Conservation (phyloP, 192 early-diverging fungal species). For the Coemansia sp. region DNA sequence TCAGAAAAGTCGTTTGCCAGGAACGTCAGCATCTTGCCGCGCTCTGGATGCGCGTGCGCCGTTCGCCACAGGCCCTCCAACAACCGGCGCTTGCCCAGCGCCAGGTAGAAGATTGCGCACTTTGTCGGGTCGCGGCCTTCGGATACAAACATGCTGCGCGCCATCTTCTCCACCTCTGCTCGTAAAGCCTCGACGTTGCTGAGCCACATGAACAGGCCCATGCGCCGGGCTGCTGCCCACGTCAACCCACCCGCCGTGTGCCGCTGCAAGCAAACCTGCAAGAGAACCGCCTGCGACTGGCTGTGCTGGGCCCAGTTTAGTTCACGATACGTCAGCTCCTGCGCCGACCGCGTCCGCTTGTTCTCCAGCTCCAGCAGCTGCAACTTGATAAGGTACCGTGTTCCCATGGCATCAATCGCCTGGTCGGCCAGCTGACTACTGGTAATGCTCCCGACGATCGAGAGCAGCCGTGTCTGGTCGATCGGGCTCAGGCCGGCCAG, state of each 20-base stretch:
- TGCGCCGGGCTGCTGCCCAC: slow-evolving; percentile 74
- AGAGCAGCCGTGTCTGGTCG: slow-evolving; percentile 68
- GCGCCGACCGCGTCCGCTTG: slow-evolving; percentile 46
- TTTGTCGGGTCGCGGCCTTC: slow-evolving; percentile 77
- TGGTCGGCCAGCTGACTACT: slow-evolving; percentile 57
- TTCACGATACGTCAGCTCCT: slow-evolving; percentile 60
- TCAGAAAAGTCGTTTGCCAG: slow-evolving; percentile 88
- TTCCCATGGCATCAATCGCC: slow-evolving; percentile 82
- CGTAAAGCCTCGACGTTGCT: slow-evolving; percentile 62
- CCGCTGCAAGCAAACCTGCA: slow-evolving; percentile 26
- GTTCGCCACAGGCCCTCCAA: slow-evolving; percentile 87
- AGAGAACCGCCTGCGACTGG: slow-evolving; percentile 69
- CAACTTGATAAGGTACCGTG: slow-evolving; percentile 76
- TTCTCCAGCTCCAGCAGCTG: slow-evolving; percentile 54
- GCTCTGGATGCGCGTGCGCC: slow-evolving; percentile 75
- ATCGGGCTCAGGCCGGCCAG: slow-evolving; percentile 53
- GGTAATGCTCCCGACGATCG: slow-evolving; percentile 64
- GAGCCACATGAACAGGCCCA: slow-evolving; percentile 87
- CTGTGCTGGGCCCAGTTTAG: slow-evolving; percentile 79
- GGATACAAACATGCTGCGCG: slow-evolving; percentile 75
- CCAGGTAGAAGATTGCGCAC: slow-evolving; percentile 85
- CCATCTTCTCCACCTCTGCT: slow-evolving; percentile 76
- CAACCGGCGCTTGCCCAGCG: slow-evolving; percentile 84
- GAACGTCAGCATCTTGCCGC: slow-evolving; percentile 83
- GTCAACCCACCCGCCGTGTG: slow-evolving; percentile 57